phyloP scores from a whole-genome alignment of 129 eudicot species.

The Escallonia rubra region DNA sequence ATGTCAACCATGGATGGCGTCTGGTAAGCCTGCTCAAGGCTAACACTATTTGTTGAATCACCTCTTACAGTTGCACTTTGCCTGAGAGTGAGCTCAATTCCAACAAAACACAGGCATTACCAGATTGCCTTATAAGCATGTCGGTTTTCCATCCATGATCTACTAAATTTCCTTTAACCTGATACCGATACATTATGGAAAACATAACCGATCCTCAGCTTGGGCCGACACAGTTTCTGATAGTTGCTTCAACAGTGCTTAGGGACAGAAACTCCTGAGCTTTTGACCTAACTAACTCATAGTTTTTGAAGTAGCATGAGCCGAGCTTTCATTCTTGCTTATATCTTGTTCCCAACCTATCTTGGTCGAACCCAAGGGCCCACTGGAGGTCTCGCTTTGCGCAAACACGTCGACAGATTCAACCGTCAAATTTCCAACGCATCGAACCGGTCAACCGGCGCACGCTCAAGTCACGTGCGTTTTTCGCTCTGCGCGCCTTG shows the following conservation, averaged over 20 bases:
- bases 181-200: constrained; percentile 54
- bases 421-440: too few relatives aligned
- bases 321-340: too few relatives aligned
- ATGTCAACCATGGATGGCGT: constrained; percentile 76
- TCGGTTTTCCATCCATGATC: constrained; percentile 68
- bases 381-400: too few relatives aligned
- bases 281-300: too few relatives aligned
- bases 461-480: too few relatives aligned
- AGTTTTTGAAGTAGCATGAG: too few relatives aligned
- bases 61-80: constrained; percentile 92
- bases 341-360: too few relatives aligned
- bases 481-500: too few relatives aligned
- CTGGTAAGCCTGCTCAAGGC: constrained; percentile 51
- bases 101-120: constrained; percentile 78
- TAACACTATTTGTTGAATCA: constrained; percentile 49
- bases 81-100: constrained; percentile 87
- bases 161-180: constrained; percentile 69
- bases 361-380: too few relatives aligned
- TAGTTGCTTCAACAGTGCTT: constrained; percentile 42
- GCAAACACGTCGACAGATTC: too few relatives aligned
- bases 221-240: constrained; percentile 39
- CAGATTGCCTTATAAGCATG: constrained; percentile 61
- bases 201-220: constrained; percentile 51
- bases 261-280: constrained; percentile 46
- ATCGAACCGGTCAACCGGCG: too few relatives aligned